Evolutionary conservation across 2,329 filamentous ascomycete species (phyloP).

Genomic region (Daldinia sp.): DNA sequence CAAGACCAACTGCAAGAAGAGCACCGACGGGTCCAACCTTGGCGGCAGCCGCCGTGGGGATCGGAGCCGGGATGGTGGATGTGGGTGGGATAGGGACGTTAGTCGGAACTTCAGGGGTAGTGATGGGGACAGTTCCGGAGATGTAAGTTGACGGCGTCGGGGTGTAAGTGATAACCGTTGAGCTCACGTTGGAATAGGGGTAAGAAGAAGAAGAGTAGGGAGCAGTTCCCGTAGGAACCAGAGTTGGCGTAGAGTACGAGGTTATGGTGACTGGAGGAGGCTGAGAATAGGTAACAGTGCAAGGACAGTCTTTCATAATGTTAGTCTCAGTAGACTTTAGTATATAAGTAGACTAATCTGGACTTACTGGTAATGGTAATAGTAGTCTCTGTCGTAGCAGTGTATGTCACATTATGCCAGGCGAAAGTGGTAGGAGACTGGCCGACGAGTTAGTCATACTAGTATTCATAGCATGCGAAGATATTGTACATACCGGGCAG

Average conservation of each 20-base stretch:
- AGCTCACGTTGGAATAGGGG: slow-evolving; percentile 34
- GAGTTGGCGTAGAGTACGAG: slow-evolving; percentile 31
- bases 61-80: slow-evolving; percentile 43
- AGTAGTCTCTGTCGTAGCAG: slow-evolving; percentile 56
- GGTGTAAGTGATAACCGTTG: slow-evolving; percentile 44
- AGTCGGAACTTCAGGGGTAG: slow-evolving; percentile 37
- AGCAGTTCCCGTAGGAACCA: slow-evolving; percentile 28
- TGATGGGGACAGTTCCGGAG: slow-evolving; percentile 41
- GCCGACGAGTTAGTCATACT: slow-evolving; percentile 13
- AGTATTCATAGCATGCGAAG: slow-evolving; percentile 6
- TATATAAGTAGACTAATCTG: slow-evolving; percentile 14
- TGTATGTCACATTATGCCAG: slow-evolving; percentile 59
- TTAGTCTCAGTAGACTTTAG: slow-evolving; percentile 43
- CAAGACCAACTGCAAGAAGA: slow-evolving; percentile 56
- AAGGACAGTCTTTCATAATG: slow-evolving; percentile 59
- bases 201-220: slow-evolving; percentile 11
- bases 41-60: slow-evolving; percentile 56
- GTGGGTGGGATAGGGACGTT: slow-evolving; percentile 49
- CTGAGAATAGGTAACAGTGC: slow-evolving; percentile 55
- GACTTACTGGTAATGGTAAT: slow-evolving; percentile 60
- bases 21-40: slow-evolving; percentile 54
- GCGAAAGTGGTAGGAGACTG: slow-evolving; percentile 56
- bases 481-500: slow-evolving; percentile 57
- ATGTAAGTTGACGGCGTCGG: slow-evolving; percentile 44
- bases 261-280: slow-evolving; percentile 51